Conservation (phyloP, 768 basidiomycete genomes). For the Boletus edulis region DNA sequence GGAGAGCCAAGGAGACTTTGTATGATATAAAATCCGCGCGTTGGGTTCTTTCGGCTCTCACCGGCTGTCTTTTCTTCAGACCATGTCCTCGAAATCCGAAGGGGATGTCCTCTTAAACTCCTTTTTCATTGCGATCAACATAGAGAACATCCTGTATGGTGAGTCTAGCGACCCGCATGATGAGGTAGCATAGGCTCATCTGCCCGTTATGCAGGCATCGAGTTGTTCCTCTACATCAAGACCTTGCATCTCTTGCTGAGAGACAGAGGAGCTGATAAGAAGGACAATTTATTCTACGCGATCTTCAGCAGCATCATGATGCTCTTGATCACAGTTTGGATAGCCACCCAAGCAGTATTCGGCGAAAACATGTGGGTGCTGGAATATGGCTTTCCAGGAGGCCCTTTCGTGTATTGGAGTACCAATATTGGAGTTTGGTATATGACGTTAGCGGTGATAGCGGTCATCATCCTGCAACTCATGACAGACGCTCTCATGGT, state of each 20-base stretch:
- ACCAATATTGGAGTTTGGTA: conserved; percentile 27
- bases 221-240: conserved; percentile 24
- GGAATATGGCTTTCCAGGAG: conserved; percentile 33
- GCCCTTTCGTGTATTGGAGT: conserved; percentile 31
- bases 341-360: conserved; percentile 20
- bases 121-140: conserved; percentile 15
- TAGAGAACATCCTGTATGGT: conserved; percentile 25
- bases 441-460: conserved; percentile 12
- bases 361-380: conserved; percentile 37
- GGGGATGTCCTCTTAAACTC: conserved; percentile 5
- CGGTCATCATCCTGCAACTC: not conserved
- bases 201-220: conserved; percentile 15
- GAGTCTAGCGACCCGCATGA: not conserved
- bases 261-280: conserved; percentile 1
- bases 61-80: not conserved
- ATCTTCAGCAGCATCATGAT: conserved; percentile 26
- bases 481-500: conserved; percentile 21
- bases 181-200: not conserved
- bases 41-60: not conserved
- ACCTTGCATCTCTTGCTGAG: conserved; percentile 17
- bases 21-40: not conserved
- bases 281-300: conserved; percentile 12
- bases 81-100: not conserved
- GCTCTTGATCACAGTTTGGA: conserved; percentile 31
- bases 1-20: not conserved